phyloP scores from a whole-genome alignment of 2,329 filamentous ascomycete species.

The Endoconidiophora polonica region DNA sequence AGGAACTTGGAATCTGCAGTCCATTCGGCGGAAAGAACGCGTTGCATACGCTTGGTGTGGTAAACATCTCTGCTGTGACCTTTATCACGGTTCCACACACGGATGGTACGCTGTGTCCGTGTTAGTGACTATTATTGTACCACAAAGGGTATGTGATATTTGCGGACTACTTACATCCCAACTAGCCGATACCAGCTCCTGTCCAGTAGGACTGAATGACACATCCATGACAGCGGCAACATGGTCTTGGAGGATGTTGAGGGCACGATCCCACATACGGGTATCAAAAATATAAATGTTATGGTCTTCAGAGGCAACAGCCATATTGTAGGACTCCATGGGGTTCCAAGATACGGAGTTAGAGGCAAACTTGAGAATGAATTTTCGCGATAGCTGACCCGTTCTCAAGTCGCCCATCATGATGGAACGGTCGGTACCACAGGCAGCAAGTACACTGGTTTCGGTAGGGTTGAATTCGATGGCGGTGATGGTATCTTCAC shows the following conservation, averaged over 20 bases:
- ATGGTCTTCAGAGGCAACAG: slow-evolving; percentile 85
- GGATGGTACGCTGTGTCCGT: slow-evolving; percentile 46
- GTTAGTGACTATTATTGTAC: slow-evolving; percentile 27
- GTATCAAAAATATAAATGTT: slow-evolving; percentile 83
- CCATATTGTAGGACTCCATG: slow-evolving; percentile 93
- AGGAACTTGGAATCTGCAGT: slow-evolving; percentile 83
- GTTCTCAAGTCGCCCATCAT: slow-evolving; percentile 88
- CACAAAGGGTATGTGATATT: neutral
- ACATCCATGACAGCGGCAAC: slow-evolving; percentile 90
- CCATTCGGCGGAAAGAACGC: slow-evolving; percentile 72
- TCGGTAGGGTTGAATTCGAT: slow-evolving; percentile 88
- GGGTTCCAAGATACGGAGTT: slow-evolving; percentile 88
- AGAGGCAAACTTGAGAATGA: slow-evolving; percentile 63
- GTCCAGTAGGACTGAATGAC: slow-evolving; percentile 84
- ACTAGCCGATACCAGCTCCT: slow-evolving; percentile 79
- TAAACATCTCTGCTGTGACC: slow-evolving; percentile 88
- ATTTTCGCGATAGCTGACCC: slow-evolving; percentile 63
- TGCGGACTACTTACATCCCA: slow-evolving; percentile 35
- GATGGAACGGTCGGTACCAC: slow-evolving; percentile 69
- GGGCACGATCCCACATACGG: slow-evolving; percentile 69
- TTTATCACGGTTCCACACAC: slow-evolving; percentile 63
- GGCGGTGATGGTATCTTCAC: slow-evolving; percentile 75
- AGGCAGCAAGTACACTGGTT: slow-evolving; percentile 75
- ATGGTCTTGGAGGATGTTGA: slow-evolving; percentile 83
- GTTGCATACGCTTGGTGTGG: slow-evolving; percentile 95